Evolutionary conservation across 2,329 filamentous ascomycete genomes (phyloP).

Genomic region (Didymosphaeria variabile): DNA sequence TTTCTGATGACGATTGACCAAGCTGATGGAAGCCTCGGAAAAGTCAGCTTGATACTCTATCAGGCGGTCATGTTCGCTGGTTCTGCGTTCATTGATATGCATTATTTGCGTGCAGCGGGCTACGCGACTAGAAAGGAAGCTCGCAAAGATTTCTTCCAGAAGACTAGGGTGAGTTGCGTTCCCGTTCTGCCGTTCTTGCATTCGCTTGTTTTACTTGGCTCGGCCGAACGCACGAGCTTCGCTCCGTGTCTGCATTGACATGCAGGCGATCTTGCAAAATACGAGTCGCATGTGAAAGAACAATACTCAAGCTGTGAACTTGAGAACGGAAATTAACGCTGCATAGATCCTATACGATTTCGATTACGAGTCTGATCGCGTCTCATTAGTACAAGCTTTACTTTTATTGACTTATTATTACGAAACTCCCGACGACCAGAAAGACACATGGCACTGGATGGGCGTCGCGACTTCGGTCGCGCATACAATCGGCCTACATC

Average conservation of each 20-base stretch:
- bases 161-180: constrained; percentile 73
- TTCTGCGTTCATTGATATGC: constrained; percentile 85
- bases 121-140: constrained; percentile 81
- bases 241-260: constrained; percentile 1
- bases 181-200: constrained; percentile 14
- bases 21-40: constrained; percentile 73
- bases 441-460: constrained; percentile 99
- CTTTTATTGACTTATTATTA: constrained; percentile 98
- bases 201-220: constrained; percentile 12
- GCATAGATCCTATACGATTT: constrained; percentile 86
- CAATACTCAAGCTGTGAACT: not conserved
- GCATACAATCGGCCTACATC: constrained; percentile 91
- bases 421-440: constrained; percentile 94
- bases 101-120: constrained; percentile 77
- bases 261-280: not conserved
- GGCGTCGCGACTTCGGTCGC: constrained; percentile 92
- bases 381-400: constrained; percentile 86
- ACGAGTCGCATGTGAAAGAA: constrained; percentile 12
- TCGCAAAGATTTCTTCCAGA: constrained; percentile 87
- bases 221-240: constrained; percentile 16
- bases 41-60: constrained; percentile 85
- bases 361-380: constrained; percentile 90
- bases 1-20: constrained; percentile 69
- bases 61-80: constrained; percentile 96
- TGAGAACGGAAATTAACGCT: constrained; percentile 23